These are phyloP conservation scores for Hypoxylon lienhwacheense DNA, from an alignment of 495 filamentous ascomycete species.

Conservation along the genomic window DNA sequence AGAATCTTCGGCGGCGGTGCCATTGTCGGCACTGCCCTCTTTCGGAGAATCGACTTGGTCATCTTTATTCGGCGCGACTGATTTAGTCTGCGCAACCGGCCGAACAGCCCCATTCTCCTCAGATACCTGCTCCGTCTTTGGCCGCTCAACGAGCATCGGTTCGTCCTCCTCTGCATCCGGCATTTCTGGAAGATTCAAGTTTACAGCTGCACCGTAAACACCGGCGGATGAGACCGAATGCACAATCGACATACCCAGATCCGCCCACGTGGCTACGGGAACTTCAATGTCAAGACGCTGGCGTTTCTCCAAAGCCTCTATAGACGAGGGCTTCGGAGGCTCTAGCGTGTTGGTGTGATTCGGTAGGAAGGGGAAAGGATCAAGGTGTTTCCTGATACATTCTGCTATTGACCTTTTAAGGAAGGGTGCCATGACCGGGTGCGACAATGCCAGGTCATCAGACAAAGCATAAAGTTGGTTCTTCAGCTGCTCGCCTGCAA, in stretches of 20 bases:
- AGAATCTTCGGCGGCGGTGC: conserved; percentile 25
- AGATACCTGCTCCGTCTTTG: conserved; percentile 15
- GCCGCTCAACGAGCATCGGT: conserved; percentile 44
- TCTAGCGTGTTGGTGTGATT: conserved; percentile 48
- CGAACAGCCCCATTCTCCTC: conserved; percentile 11
- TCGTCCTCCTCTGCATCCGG: conserved; percentile 41
- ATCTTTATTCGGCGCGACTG: conserved; percentile 22
- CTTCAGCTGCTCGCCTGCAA: conserved; percentile 78
- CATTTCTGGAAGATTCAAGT: conserved; percentile 42
- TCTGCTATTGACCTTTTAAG: conserved; percentile 63
- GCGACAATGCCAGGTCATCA: conserved; percentile 71
- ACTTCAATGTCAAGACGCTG: conserved; percentile 52
- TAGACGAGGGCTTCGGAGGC: conserved; percentile 11
- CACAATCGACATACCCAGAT: conserved; percentile 46
- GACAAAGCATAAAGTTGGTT: conserved; percentile 64
- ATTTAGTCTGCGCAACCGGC: conserved; percentile 1
- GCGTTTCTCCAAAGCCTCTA: conserved; percentile 54
- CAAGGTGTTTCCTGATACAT: conserved; percentile 65
- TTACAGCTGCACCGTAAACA: conserved; percentile 38
- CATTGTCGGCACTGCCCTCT: conserved; percentile 21
- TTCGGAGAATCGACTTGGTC: conserved; percentile 32
- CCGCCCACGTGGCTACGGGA: conserved; percentile 44
- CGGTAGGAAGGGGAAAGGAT: conserved; percentile 78
- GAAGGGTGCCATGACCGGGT: conserved; percentile 65
- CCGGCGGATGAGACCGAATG: conserved; percentile 38